phyloP scores from a whole-genome alignment of 2,329 filamentous ascomycete genomes.

The Tolypocladium amazonense region DNA sequence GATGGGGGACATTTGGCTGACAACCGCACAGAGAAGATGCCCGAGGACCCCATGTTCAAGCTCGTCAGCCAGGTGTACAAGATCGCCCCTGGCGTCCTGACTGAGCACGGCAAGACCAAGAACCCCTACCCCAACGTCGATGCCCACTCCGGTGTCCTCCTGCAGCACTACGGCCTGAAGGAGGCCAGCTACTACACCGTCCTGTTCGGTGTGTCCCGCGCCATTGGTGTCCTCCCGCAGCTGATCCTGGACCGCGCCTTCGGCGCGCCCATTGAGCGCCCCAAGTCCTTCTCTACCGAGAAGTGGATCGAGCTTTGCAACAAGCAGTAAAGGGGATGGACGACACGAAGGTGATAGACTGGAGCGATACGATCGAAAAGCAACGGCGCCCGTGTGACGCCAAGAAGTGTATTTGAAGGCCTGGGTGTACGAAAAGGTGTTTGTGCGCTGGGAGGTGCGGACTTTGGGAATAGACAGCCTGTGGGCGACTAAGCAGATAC shows the following conservation, averaged over 20 bases:
- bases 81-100: constrained; percentile 95
- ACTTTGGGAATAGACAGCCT: constrained; percentile 8
- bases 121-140: constrained; percentile 99
- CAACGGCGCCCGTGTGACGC: background rate
- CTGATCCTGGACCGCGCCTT: constrained; percentile 98
- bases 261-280: constrained; percentile 93
- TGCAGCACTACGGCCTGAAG: constrained; percentile 98
- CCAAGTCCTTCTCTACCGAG: constrained; percentile 97
- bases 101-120: constrained; percentile 99
- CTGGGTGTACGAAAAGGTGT: background rate
- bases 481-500: constrained; percentile 8
- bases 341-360: background rate
- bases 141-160: constrained; percentile 95
- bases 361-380: background rate
- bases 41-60: constrained; percentile 99
- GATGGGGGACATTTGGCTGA: constrained; percentile 13
- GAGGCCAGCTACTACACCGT: constrained; percentile 99
- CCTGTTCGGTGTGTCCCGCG: constrained; percentile 96
- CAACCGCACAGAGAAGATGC: constrained; percentile 56
- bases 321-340: constrained; percentile 55
- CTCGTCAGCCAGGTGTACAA: constrained; percentile 99
- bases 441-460: background rate
- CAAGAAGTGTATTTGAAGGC: background rate
- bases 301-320: constrained; percentile 92
- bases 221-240: constrained; percentile 96